Base-by-base conservation (phyloP, 371 early-diverging fungal genomes). In the Rhizopus delemar region DNA sequence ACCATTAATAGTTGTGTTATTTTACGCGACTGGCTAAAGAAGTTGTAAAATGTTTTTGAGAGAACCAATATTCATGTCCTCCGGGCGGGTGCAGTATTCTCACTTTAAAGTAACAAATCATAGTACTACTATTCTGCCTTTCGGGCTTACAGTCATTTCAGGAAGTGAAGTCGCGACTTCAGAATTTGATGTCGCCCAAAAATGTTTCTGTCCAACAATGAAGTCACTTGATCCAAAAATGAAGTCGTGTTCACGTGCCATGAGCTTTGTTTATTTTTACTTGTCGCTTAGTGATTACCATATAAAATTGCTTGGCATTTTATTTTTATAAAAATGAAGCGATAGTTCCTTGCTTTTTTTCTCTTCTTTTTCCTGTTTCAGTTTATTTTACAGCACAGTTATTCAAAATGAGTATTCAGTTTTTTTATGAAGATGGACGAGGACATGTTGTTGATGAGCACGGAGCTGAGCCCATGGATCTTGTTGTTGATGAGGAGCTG, bases 161-260 rank as follows among this genome's bases (percentile, higher is more conserved):
- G 46, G 48, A 54, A 54, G 55, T 50, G 38, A 60, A 53, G 61
- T 60, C 55, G 62, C 56, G 32, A 51, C 28, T 61, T 61, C 46
- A 35, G 53, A 60, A 16, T 53, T 60, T 60, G 46, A 60, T 53
- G 43, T 55, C 50, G 41, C 45, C 41, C 54, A 61, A 61, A 31
- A 61, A 61, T 55, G 50, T 48, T 60, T 46, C 46, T 28, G 48
- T 46, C 53, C 53, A 52, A 46, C 9, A 59, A n/a, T n/a, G n/a
- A n/a, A n/a, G n/a, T n/a, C n/a, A n/a, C n/a, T n/a, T n/a, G n/a
- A n/a, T n/a, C n/a, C n/a, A n/a, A n/a, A n/a, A n/a, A 59, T 59
- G 36, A 59, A 59, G 57, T 49, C 57, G 57, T 57, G 33, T 49
- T 57, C 51, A 56, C 56, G 46, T 46, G 45, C n/a, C 46, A 58